Evolutionary conservation across 495 filamentous ascomycete genomes (phyloP), one percentile per base, ranked within the genome.

Genomic region (Podospora pseudopauciseta): DNA sequence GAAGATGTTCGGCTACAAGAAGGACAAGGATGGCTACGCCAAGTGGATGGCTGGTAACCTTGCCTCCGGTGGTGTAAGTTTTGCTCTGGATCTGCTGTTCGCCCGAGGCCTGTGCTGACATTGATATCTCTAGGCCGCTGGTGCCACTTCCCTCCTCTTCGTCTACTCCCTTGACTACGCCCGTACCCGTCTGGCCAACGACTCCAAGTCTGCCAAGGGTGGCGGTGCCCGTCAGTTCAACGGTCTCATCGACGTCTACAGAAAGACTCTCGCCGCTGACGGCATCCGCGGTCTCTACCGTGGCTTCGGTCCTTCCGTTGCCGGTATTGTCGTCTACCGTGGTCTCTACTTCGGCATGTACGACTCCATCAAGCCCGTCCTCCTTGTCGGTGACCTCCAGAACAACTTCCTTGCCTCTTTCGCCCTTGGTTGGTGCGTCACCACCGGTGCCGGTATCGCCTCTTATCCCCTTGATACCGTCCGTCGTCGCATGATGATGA

Each of bases 401-500:
- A 92, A 93, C 86, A 97, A 93, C 90, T 99, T 99, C 93, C 84
- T 98, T 73, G 95, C 95, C 80, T 98, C 95, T 66, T 99, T 98
- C 93, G 75, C 87, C 77, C 94, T 99, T 86, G 96, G 95, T 81
- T 99, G 95, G 95, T 87, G 87, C 85, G 96, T 99, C 87, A 98
- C 95, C 84, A 99, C 96, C 84, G 94, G 90, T 92, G 95, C 95
- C 83, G 96, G 95, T 96, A 97, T 99, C 84, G 94, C 94, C 84
- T 98, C 95, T 78, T 99, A 99, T 86, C 95, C 95, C 85, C 92
- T 98, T 75, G 95, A 99, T 82, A 99, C 95, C 78, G 90, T 99
- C 86, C 95, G 95, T 89, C 93, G 95, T 89, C 95, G 95, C 87
- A 99, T 99, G 95, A 99, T 99, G 95, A 99, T 99, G 95, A 97